Evolutionary conservation across 352 stramenopile genomes (phyloP), one percentile per base, ranked within the genome.

Genomic region (Pythium dissimile): DNA sequence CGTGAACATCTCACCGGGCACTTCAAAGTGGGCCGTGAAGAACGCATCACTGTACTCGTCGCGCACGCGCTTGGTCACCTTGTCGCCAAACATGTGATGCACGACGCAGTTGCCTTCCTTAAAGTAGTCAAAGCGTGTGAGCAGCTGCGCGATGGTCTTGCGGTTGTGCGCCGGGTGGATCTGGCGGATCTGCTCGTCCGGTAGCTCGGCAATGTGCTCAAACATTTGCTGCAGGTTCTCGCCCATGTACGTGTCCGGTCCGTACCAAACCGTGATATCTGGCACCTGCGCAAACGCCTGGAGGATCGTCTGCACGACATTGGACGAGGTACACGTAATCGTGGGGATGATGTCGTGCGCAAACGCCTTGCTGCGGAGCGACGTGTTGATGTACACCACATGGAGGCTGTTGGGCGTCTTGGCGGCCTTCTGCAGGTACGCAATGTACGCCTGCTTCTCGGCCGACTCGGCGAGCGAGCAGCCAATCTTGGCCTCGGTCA

Each of bases 351-450:
- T 81, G 35, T 92, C 88, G 43, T 94, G 88, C n/a, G 83, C 83
- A 20, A 97, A 86, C 13, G 96, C 96, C 75, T 99, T 99, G 66
- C 94, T 98, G 49, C 97, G 89, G 49, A 98, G 78, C 43, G 88
- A 98, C 23, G 96, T 99, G 75, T 99, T 99, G 69, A 99, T 99
- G 82, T 99, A 99, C 51, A 99, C 89, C 13, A 99, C 93, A 72
- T 99, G 96, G 26, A 99, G 68, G n/a, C 88, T 89, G 64, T 89
- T 91, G 38, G 85, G 77, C 20, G 74, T 95, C 69, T 96, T 84
- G 9, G 86, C 71, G 6, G 86, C 87, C 69, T 95, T 95, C 57
- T 83, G 72, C 39, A 99, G 66, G 85, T 96, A 98, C 23, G 94
- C 95, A 42, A 88, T 76, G 69, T 99, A 99, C 5, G 75, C 80